These are phyloP conservation scores for Geopyxis carbonaria DNA, from an alignment of 495 filamentous ascomycete species.

Conservation along the genomic window DNA sequence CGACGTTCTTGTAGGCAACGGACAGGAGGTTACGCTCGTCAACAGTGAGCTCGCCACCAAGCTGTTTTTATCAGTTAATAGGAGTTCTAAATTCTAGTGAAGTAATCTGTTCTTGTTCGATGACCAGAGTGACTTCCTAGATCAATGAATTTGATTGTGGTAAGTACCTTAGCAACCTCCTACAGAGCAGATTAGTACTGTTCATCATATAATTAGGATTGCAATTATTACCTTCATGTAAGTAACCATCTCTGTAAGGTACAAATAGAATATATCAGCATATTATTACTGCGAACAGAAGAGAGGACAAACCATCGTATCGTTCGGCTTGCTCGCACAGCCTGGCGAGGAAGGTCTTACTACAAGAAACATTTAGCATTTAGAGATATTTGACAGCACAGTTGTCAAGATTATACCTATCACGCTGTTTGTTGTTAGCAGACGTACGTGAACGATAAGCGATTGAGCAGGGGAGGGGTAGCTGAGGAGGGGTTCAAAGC, in stretches of 20 bases:
- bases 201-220: slow-evolving; percentile 8
- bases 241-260: slow-evolving; percentile 73
- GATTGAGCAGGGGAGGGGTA: slow-evolving; percentile 2
- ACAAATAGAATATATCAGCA: slow-evolving; percentile 25
- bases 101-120: background rate
- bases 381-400: slow-evolving; percentile 1
- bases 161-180: slow-evolving; percentile 89
- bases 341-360: slow-evolving; percentile 99
- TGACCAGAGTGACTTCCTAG: background rate
- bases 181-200: slow-evolving; percentile 25
- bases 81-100: slow-evolving; percentile 2
- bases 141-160: background rate
- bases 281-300: background rate
- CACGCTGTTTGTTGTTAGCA: slow-evolving; percentile 49
- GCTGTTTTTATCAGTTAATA: slow-evolving; percentile 33
- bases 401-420: slow-evolving; percentile 45
- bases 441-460: slow-evolving; percentile 10
- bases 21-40: slow-evolving; percentile 98
- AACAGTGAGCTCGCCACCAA: slow-evolving; percentile 88
- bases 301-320: slow-evolving; percentile 67
- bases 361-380: slow-evolving; percentile 30
- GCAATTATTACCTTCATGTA: slow-evolving; percentile 73
- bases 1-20: slow-evolving; percentile 99
- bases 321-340: slow-evolving; percentile 99
- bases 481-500: slow-evolving; percentile 27